A percentile compares a stretch with the other conserved stretches of the same genome.
These are phyloP conservation scores for Exophiala mesophila DNA, from an alignment of 2,329 filamentous ascomycete species.

Conservation along the genomic window DNA sequence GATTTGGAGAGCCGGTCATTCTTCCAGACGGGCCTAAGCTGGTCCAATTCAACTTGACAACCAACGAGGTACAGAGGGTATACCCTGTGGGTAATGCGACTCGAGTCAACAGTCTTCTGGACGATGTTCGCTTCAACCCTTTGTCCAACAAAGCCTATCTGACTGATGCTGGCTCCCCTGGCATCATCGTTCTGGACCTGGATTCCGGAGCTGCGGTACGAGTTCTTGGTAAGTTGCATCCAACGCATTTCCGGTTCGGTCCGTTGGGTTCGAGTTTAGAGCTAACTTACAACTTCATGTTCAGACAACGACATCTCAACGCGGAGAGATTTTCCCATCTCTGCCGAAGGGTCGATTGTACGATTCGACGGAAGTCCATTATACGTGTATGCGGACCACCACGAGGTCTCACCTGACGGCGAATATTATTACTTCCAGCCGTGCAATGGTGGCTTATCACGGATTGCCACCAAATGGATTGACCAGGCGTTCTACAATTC, in stretches of 20 bases:
- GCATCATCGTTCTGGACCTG: slow-evolving; percentile 29
- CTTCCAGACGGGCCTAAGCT: slow-evolving; percentile 30
- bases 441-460: slow-evolving; percentile 32
- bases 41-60: slow-evolving; percentile 32
- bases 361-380: slow-evolving; percentile 21
- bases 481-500: slow-evolving; percentile 33
- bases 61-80: slow-evolving; percentile 31
- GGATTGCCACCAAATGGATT: slow-evolving; percentile 33
- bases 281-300: neutral
- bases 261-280: too few relatives aligned
- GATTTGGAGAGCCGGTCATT: slow-evolving; percentile 14
- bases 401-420: slow-evolving; percentile 38
- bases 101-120: neutral
- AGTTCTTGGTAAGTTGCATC: slow-evolving; percentile 26
- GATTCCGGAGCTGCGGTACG: slow-evolving; percentile 25
- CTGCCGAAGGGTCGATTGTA: slow-evolving; percentile 30
- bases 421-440: slow-evolving; percentile 37
- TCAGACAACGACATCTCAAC: slow-evolving; percentile 28
- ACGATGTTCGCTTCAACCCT: slow-evolving; percentile 20
- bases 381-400: slow-evolving; percentile 34
- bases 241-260: too few relatives aligned
- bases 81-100: slow-evolving; percentile 34
- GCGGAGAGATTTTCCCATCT: slow-evolving; percentile 28
- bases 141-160: slow-evolving; percentile 29
- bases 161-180: slow-evolving; percentile 5